Conservation (phyloP, 1,284 basidiomycete genomes). For the Athelia sp. region DNA sequence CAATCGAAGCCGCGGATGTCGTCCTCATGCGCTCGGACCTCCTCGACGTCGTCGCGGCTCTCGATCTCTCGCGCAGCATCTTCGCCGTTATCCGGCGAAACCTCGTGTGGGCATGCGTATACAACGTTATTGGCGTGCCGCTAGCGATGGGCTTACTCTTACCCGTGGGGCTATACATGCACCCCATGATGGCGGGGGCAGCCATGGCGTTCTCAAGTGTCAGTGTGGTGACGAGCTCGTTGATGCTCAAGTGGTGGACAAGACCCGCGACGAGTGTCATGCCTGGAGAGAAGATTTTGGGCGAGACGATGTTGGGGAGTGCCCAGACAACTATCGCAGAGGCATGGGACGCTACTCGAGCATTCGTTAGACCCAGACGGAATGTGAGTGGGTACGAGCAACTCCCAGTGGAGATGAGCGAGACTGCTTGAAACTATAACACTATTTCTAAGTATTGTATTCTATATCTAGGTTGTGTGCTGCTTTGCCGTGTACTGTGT, state of each 20-base stretch:
- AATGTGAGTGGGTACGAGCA: constrained; percentile 55
- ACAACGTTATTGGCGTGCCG: constrained; percentile 95
- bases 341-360: constrained; percentile 39
- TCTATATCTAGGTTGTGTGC: constrained; percentile 2
- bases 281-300: constrained; percentile 45
- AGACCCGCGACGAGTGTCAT: constrained; percentile 68
- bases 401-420: constrained; percentile 64
- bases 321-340: constrained; percentile 31
- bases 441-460: background rate
- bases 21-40: constrained; percentile 97
- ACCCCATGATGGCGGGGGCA: constrained; percentile 96
- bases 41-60: constrained; percentile 93
- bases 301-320: constrained; percentile 40
- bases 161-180: constrained; percentile 88
- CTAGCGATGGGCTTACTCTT: constrained; percentile 97
- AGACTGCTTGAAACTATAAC: constrained; percentile 20
- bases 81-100: constrained; percentile 89
- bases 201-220: constrained; percentile 99
- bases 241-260: constrained; percentile 85
- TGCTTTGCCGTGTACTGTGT: background rate
- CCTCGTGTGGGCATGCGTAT: constrained; percentile 89
- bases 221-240: constrained; percentile 88
- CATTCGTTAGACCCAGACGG: constrained; percentile 33
- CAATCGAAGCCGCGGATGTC: constrained; percentile 96
- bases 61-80: constrained; percentile 87